These are phyloP conservation scores for Ettlia oleoabundans DNA, from an alignment of 139 green algal genomes.

Conservation along the genomic window DNA sequence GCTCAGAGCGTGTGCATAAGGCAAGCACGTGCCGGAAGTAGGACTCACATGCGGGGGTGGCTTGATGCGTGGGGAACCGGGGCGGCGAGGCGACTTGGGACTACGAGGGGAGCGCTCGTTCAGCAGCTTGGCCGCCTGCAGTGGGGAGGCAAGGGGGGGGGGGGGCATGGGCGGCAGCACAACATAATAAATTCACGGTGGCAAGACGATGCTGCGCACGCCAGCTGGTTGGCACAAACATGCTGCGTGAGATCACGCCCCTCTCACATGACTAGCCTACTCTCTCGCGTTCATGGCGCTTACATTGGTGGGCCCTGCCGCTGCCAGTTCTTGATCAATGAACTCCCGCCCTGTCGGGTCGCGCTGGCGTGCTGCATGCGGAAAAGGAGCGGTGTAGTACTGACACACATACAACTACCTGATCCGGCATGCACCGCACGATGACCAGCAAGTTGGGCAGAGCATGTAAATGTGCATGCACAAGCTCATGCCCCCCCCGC, in stretches of 20 bases:
- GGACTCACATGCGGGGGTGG: background rate
- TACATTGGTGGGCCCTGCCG: background rate
- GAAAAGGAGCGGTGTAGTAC: background rate
- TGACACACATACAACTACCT: too few species aligned
- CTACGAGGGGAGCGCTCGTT: conserved; percentile 10
- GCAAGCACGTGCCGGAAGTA: too few species aligned
- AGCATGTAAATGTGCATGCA: background rate
- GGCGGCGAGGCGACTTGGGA: conserved; percentile 6
- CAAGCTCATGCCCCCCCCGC: background rate
- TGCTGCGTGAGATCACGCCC: too few species aligned
- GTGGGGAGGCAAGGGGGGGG: background rate
- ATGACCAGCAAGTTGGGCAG: too few species aligned
- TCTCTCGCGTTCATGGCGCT: background rate
- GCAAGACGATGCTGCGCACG: background rate
- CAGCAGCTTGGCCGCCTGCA: conserved; percentile 12
- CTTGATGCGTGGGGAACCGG: background rate
- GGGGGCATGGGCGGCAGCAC: background rate
- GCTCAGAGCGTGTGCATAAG: background rate
- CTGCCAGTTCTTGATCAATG: background rate
- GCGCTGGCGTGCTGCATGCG: background rate
- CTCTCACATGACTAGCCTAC: too few species aligned
- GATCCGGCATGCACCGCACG: too few species aligned
- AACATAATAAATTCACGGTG: background rate
- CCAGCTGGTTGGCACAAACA: too few species aligned
- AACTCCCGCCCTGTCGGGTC: background rate